Base-by-base conservation (phyloP, 202 grass and related monocot genomes). In the Zizania palustris region DNA sequence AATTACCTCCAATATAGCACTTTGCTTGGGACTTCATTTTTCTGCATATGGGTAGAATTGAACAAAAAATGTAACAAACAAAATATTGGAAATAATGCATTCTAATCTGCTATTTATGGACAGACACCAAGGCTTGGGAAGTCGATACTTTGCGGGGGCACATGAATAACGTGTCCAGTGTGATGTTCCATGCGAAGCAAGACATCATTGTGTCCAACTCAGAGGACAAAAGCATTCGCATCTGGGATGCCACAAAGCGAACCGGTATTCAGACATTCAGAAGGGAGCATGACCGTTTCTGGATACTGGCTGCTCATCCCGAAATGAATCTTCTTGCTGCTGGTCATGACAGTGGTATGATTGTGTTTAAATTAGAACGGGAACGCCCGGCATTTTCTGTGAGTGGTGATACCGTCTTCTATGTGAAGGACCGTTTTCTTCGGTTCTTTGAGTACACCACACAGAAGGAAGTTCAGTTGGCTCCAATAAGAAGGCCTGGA, bases 81-180 rank as follows among this genome's bases (percentile, higher is more conserved):
- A 62, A 48, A 51, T 10, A 44, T 40, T 83, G 51, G 55, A 18
- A 68, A 56, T 59, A 41, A 7, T 74, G 59, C 62, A 28, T 28
- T 28, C 28, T 28, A 28, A 28, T 49, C 36, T 78, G 65, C 71
- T 78, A 20, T 78, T 78, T 65, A 56, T 79, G 16, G 46, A 84
- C 85, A 99, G 96, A 99, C 63, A 93, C 89, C 12, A 99, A 99
- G 85, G 96, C 96, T 77, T 99, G 96, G 96, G 96, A 99, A 80
- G 96, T 99, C 41, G 96, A 99, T 82, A 99, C 96, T 71, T 82
- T 99, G 63, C 87, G 96, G 79, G 96, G 96, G 0, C 96, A 97
- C 85, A 94, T 94, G 91, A 94, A 91, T 80, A 94, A 94, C 21
- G 91, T 93, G 38, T 93, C 91, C 2, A 88, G 88, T 10, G 91